A percentile compares a stretch with the other conserved stretches of the same genome.
These are phyloP conservation scores for Prunus campanulata DNA, from an alignment of 306 rosid species.

Conservation along the genomic window DNA sequence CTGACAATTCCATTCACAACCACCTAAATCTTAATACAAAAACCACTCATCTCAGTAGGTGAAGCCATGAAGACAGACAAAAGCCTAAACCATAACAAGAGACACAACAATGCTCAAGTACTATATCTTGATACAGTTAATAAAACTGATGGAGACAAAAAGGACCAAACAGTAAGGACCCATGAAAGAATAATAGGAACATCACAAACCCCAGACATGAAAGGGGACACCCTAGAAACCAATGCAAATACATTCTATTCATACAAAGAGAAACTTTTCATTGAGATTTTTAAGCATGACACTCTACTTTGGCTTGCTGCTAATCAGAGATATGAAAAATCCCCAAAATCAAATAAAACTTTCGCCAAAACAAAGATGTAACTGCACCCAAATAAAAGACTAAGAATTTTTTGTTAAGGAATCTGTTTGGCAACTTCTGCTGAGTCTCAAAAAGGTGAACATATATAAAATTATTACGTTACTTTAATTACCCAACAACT, in stretches of 20 bases:
- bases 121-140: background rate
- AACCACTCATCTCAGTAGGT: background rate
- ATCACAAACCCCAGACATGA: background rate
- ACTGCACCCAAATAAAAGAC: background rate
- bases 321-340: background rate
- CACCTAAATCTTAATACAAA: background rate
- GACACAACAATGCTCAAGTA: constrained; percentile 9
- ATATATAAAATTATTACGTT: background rate
- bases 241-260: background rate
- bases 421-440: background rate
- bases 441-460: background rate
- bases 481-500: background rate
- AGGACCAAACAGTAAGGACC: background rate
- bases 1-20: background rate
- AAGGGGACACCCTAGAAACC: background rate
- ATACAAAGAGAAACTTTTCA: background rate
- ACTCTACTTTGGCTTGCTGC: background rate
- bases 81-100: constrained; percentile 13
- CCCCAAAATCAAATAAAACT: background rate
- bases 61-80: constrained; percentile 3
- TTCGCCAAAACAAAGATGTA: background rate
- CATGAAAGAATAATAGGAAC: background rate
- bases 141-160: background rate
- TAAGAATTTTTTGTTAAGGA: background rate
- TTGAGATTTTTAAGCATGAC: background rate